Conservation (phyloP, 2,329 filamentous ascomycete genomes). For the Hortaea werneckii region DNA sequence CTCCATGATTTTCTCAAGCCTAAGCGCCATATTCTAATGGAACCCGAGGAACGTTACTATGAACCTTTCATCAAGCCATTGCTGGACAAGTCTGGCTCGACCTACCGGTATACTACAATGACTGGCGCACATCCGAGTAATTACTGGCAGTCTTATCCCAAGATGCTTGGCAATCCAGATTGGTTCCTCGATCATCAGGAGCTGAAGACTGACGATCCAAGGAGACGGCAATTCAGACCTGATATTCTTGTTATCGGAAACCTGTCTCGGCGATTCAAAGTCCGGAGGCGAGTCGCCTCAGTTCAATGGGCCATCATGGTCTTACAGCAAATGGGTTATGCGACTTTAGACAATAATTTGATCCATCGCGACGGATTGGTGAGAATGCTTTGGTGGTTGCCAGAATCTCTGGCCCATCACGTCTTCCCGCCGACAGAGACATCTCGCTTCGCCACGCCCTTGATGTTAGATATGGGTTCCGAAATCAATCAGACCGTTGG, state of each 20-base stretch:
- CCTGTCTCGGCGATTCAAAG: conserved; percentile 14
- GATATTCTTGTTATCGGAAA: conserved; percentile 52
- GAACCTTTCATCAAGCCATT: conserved; percentile 46
- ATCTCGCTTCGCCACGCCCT: background rate
- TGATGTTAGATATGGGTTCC: background rate
- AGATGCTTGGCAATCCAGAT: conserved; percentile 39
- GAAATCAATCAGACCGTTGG: background rate
- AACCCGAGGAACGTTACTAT: conserved; percentile 55
- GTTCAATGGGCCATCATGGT: conserved; percentile 26
- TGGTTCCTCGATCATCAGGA: conserved; percentile 47
- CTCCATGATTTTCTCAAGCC: conserved; percentile 67
- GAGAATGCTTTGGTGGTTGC: conserved; percentile 66
- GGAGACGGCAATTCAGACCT: conserved; percentile 50
- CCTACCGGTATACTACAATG: conserved; percentile 37
- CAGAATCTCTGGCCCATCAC: conserved; percentile 33
- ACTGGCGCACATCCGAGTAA: conserved; percentile 12
- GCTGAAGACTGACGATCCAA: conserved; percentile 28
- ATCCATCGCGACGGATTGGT: conserved; percentile 70
- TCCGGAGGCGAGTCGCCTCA: background rate
- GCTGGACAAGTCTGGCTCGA: conserved; percentile 29
- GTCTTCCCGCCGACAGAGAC: background rate
- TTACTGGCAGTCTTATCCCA: conserved; percentile 33
- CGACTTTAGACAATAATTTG: conserved; percentile 33
- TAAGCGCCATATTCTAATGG: conserved; percentile 72
- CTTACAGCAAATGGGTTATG: conserved; percentile 54